Percentiles rank a stretch among this genome's conserved stretches.
phyloP scores from a whole-genome alignment of 495 filamentous ascomycete species.

The Penicillium lagena region DNA sequence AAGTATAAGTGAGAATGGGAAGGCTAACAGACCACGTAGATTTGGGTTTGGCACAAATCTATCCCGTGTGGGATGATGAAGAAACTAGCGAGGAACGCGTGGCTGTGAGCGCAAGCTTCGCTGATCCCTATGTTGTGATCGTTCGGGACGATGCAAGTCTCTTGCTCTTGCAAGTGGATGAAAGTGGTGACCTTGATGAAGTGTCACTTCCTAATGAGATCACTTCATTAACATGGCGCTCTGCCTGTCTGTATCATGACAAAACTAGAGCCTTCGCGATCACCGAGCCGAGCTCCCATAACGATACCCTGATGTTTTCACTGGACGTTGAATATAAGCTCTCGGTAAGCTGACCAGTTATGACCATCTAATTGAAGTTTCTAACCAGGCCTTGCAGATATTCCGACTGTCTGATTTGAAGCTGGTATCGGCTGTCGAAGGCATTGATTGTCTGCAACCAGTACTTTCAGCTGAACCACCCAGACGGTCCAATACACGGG shows the following conservation, averaged over 20 bases:
- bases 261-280: constrained; percentile 49
- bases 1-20: too few relatives aligned
- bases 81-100: constrained; percentile 71
- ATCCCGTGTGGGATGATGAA: constrained; percentile 87
- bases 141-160: constrained; percentile 75
- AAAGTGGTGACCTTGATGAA: constrained; percentile 80
- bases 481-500: constrained; percentile 62
- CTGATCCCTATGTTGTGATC: constrained; percentile 82
- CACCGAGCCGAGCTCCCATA: constrained; percentile 29
- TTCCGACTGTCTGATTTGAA: constrained; percentile 34
- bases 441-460: constrained; percentile 70
- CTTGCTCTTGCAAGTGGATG: constrained; percentile 68
- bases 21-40: constrained; percentile 41
- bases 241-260: constrained; percentile 74
- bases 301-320: constrained; percentile 63
- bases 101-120: constrained; percentile 74
- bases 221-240: constrained; percentile 62
- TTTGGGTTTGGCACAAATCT: constrained; percentile 78
- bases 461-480: constrained; percentile 66
- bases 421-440: constrained; percentile 43
- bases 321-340: constrained; percentile 64
- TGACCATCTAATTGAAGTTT: not conserved
- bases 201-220: constrained; percentile 53
- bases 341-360: constrained; percentile 48
- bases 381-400: constrained; percentile 22